Evolutionary conservation across 768 basidiomycete genomes (phyloP).

Genomic region (Lepiota brunneoincarnata): DNA sequence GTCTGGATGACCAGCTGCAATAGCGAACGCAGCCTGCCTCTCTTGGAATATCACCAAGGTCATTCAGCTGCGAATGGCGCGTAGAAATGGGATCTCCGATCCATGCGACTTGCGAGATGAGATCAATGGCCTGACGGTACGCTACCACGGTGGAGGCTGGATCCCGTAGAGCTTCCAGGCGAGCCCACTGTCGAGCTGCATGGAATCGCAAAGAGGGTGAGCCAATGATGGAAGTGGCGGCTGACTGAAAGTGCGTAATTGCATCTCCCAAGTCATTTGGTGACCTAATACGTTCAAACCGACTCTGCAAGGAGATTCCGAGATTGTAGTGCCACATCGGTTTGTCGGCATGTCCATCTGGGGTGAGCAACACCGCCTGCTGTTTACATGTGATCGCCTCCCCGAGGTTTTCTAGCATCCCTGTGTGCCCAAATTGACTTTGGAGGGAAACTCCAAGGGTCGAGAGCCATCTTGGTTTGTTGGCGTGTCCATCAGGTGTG

Average conservation of each 20-base stretch:
- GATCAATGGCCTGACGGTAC: background rate
- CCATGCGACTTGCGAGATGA: constrained; percentile 3
- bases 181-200: background rate
- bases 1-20: too few relatives aligned
- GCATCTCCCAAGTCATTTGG: too few relatives aligned
- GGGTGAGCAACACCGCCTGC: background rate
- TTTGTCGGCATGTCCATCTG: background rate
- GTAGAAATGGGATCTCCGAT: too few relatives aligned
- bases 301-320: constrained; percentile 4
- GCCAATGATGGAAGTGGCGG: background rate
- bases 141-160: background rate
- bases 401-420: background rate
- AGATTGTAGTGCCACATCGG: background rate
- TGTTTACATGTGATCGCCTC: background rate
- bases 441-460: background rate
- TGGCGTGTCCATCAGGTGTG: background rate
- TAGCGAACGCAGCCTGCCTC: too few relatives aligned
- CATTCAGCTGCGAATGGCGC: too few relatives aligned
- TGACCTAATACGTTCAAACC: background rate
- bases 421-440: background rate
- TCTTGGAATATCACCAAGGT: too few relatives aligned
- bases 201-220: background rate
- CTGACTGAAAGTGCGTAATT: too few relatives aligned
- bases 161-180: background rate
- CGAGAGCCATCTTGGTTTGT: background rate